Base-by-base conservation (phyloP, 495 filamentous ascomycete species). In the Podospora pseudocomata region DNA sequence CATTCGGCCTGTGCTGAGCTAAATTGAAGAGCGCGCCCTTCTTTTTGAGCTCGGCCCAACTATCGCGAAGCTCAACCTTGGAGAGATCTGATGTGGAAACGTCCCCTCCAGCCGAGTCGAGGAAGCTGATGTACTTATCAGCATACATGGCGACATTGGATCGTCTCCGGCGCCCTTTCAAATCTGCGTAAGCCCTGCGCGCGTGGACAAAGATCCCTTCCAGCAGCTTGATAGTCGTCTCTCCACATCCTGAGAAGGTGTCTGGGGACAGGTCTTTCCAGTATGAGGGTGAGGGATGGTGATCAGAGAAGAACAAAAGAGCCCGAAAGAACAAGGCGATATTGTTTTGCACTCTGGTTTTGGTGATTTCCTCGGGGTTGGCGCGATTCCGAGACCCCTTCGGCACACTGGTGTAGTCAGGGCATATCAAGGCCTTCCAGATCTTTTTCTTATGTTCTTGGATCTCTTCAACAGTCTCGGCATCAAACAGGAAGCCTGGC, bases 251-350 rank as follows among this genome's bases (percentile, higher is more conserved):
- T 16, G 39, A 49, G 9, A 49, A 49, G 2, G 39, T 49, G 13
- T 49, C 39, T 49, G 39, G 39, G 9, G 39, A 49, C 15, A 49
- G 15, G 3, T 13, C 9, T 49, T 6, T 16, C 9, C 15, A 49
- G 39, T 49, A 49, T 6, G 7, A 11, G 5, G 39, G 1, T 0
- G 20, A 1, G 3, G 3, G 2, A 6, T 39, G 61, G 6, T 0
- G 27, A 7, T 57, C 67, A 5, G 32, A 19, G 61, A 54, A 72
- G 55, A 56, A 57, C 0, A 67, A 0, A 55, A 72, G 63, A 2
- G 60, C 67, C 7, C 53, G 64, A 16, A 72, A 72, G 0, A 44
- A 13, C 2, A 66, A n/a, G 0, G 70, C 70, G 5, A 69, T 55
- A 2, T 67, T 67, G 39, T 67, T 67, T 9, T n/a, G 15, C 13